Evolutionary conservation across 768 basidiomycete genomes (phyloP), one percentile per base, ranked within the genome.

Genomic region (Atractiella rhizophila): DNA sequence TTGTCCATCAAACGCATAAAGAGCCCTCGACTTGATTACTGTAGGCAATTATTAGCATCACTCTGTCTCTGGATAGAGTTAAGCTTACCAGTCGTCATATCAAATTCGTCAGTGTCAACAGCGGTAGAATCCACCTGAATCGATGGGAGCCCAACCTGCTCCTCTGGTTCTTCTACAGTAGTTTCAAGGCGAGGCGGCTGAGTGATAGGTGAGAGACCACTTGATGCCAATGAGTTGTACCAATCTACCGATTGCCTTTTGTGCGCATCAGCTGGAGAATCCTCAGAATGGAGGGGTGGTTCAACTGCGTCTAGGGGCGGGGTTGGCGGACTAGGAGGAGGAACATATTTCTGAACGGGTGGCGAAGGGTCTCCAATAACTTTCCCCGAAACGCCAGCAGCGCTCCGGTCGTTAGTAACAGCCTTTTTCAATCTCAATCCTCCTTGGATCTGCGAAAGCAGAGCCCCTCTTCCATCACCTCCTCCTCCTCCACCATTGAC

Each of bases 1-100:
- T 46, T 86, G 81, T 4, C 73, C 85, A 38, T 76, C 68, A 54
- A 82, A 96, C 1, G 73, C 56, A 62, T 77, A 96, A 43, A 96
- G 58, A 4, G 86, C 69, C 39, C 85, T 66, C 8, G 76, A 77
- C 21, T 71, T 70, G 44, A 74, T 59, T 44, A 72, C 83, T 86
- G 51, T 5, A 42, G n/a, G n/a, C n/a, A n/a, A n/a, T n/a, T n/a
- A n/a, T n/a, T n/a, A n/a, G n/a, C n/a, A n/a, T n/a, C n/a, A 39
- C 37, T 36, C 10, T 8, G 19, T 31, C n/a, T n/a, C n/a, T n/a
- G 21, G 15, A 4, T 20, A 46, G 23, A 11, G 18, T 6, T 39
- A 37, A 24, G 43, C 36, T 18, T 31, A 7, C 3, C 6, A 30
- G 8, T 2, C 21, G 34, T 54, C 18, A 66, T 69, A 5, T 57